Evolutionary conservation across 23 red algal genomes (phyloP).

Genomic region (Porphyridium purpureum): DNA sequence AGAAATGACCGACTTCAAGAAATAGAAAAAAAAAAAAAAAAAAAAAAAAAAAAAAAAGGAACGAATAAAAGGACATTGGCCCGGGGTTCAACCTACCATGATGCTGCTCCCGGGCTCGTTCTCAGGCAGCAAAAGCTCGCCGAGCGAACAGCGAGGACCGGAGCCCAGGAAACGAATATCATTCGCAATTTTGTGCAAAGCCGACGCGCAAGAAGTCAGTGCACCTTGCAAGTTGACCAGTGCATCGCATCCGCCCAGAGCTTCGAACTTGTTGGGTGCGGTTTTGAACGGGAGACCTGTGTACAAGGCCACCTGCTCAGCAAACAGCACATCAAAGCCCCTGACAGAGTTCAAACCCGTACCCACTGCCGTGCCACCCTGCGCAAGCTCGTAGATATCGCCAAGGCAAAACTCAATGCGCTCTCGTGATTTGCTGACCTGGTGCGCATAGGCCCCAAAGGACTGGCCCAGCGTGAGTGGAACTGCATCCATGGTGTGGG

Average conservation of each 20-base stretch:
- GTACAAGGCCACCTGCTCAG: slow-evolving; percentile 34
- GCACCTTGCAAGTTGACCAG: slow-evolving; percentile 54
- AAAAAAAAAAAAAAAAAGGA: too few species aligned
- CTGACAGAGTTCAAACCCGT: slow-evolving; percentile 74
- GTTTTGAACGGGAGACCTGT: slow-evolving; percentile 62
- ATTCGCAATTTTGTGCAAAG: slow-evolving; percentile 91
- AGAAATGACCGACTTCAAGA: too few species aligned
- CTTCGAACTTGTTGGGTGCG: slow-evolving; percentile 94
- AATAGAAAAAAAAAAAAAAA: too few species aligned
- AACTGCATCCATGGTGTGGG: slow-evolving; percentile 89
- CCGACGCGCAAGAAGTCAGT: slow-evolving; percentile 43
- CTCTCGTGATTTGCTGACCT: slow-evolving; percentile 18
- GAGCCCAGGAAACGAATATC: slow-evolving; percentile 86
- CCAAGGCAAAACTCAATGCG: slow-evolving; percentile 1
- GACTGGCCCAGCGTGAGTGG: slow-evolving; percentile 80
- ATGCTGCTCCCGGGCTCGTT: slow-evolving; percentile 95
- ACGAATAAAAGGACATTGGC: too few species aligned
- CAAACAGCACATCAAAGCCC: slow-evolving; percentile 70
- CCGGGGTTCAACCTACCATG: too few species aligned
- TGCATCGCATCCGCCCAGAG: slow-evolving; percentile 84
- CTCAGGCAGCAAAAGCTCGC: slow-evolving; percentile 70
- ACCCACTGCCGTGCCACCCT: slow-evolving; percentile 96
- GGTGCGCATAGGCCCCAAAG: slow-evolving; percentile 77
- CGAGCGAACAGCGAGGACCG: slow-evolving; percentile 86
- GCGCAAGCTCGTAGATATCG: slow-evolving; percentile 68